Conservation (phyloP, 805 yeast species). For the Starmerella riodocensis region DNA sequence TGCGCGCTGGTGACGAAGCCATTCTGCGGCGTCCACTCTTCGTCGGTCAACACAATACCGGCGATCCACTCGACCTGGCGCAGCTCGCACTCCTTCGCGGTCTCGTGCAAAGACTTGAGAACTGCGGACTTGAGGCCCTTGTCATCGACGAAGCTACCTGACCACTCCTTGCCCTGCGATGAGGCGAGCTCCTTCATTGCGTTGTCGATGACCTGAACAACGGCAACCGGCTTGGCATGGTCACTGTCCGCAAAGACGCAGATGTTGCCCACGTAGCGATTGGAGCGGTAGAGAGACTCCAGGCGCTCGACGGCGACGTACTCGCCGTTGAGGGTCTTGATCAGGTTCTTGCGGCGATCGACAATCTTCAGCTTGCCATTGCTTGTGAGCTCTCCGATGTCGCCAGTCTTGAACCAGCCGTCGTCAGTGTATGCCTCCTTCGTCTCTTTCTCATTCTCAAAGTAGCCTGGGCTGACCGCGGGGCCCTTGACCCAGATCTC, state of each 20-base stretch:
- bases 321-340: constrained; percentile 93
- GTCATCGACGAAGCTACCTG: constrained; percentile 41
- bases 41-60: constrained; percentile 66
- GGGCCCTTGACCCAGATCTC: constrained; percentile 73
- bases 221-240: constrained; percentile 85
- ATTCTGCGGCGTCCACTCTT: constrained; percentile 96
- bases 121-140: constrained; percentile 43
- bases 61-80: constrained; percentile 72
- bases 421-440: constrained; percentile 58
- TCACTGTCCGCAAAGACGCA: constrained; percentile 86
- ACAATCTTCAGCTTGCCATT: constrained; percentile 70
- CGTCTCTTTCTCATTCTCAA: constrained; percentile 72
- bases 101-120: constrained; percentile 45
- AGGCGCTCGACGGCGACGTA: constrained; percentile 92
- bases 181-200: constrained; percentile 49
- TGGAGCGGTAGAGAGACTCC: constrained; percentile 82
- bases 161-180: constrained; percentile 41
- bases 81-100: constrained; percentile 73
- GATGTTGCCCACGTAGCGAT: constrained; percentile 58
- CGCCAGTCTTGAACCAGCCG: constrained; percentile 96
- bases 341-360: constrained; percentile 91
- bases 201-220: constrained; percentile 66
- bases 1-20: constrained; percentile 93
- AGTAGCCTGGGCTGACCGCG: constrained; percentile 64
- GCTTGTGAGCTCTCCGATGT: constrained; percentile 83